phyloP scores from a whole-genome alignment of 768 basidiomycete species.

The Rubroboletus pulcherrimus region DNA sequence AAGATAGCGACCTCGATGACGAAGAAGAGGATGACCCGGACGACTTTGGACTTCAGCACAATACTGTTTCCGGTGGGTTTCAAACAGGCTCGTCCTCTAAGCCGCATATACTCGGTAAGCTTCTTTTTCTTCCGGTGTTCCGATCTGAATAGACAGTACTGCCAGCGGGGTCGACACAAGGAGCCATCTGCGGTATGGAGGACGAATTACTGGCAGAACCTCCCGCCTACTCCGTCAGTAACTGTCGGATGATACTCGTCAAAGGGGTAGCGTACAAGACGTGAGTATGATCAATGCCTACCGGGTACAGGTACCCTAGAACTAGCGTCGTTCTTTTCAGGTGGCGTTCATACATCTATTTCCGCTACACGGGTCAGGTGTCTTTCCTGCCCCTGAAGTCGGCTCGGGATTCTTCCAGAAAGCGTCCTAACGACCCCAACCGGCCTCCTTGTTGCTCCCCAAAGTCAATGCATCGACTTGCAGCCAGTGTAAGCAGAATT shows the following conservation, averaged over 20 bases:
- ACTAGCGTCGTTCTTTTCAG: conserved; percentile 5
- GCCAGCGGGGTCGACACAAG: background rate
- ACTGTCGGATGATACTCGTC: conserved; percentile 25
- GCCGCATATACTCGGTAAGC: conserved; percentile 7
- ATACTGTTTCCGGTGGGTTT: background rate
- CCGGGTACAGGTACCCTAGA: background rate
- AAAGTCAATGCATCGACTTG: conserved; percentile 39
- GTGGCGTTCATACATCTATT: conserved; percentile 28
- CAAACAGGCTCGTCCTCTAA: conserved; percentile 1
- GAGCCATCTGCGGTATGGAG: background rate
- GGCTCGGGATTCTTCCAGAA: background rate
- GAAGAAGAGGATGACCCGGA: conserved; percentile 8
- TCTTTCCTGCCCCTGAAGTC: conserved; percentile 26
- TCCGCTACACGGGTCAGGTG: conserved; percentile 30
- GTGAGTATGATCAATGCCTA: conserved; percentile 11
- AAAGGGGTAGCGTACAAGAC: conserved; percentile 28
- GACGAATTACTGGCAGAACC: conserved; percentile 4
- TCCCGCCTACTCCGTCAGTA: conserved; percentile 22
- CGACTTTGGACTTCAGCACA: too few species aligned
- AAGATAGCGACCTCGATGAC: conserved; percentile 30
- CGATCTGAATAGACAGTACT: background rate
- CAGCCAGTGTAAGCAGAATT: conserved; percentile 19
- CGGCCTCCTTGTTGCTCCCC: conserved; percentile 27
- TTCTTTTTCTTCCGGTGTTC: background rate
- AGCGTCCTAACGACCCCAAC: background rate